Base-by-base conservation (phyloP, 139 green algal genomes). In the Tetraselmis chui region DNA sequence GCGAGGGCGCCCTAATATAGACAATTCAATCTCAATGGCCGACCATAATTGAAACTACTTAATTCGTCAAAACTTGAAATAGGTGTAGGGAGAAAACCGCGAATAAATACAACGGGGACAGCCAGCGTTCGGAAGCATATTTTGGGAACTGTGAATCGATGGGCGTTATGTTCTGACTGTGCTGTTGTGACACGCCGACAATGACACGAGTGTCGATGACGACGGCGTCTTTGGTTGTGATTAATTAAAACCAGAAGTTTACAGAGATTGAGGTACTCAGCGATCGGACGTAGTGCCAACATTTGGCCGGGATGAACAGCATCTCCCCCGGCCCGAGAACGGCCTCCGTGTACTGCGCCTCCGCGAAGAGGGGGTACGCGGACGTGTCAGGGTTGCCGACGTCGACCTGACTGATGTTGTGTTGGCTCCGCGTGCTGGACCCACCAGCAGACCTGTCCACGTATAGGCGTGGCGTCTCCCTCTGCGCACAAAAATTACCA, bases 321-420 rank as follows among this genome's bases (percentile, higher is more conserved):
- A 84, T 76, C 2, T 84, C 81, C 2, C 81, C 81, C 26, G 81
- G 81, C 30, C 29, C 31, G 2, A 84, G 75, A 11, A 84, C 74
- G 23, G 76, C 74, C 24, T 84, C 45, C 28, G 32, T 32, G 32
- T 78, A 83, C 79, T 26, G 26, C 28, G 81, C 81, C 2, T 82
- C 29, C 2, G 18, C 27, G 32, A 81, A 77, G 23, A 74, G 28
- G 23, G 74, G 67, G 74, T 79, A 80, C 28, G 22, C 18, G 0
- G 22, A 32, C 27, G n/a, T 25, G 26, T 84, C 81, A 2, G 74
- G 74, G 27, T 67, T 80, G 28, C 81, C 81, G 18, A 83, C 76
- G 75, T 81, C 32, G 2, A 84, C 81, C 23, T 58, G 30, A 28
- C 81, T 85, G 74, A 88, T 83, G 81, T 88, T 88, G 2, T 67